These are phyloP conservation scores for Xylariaceae sp. DNA, from an alignment of 2,329 filamentous ascomycete genomes.

Conservation along the genomic window DNA sequence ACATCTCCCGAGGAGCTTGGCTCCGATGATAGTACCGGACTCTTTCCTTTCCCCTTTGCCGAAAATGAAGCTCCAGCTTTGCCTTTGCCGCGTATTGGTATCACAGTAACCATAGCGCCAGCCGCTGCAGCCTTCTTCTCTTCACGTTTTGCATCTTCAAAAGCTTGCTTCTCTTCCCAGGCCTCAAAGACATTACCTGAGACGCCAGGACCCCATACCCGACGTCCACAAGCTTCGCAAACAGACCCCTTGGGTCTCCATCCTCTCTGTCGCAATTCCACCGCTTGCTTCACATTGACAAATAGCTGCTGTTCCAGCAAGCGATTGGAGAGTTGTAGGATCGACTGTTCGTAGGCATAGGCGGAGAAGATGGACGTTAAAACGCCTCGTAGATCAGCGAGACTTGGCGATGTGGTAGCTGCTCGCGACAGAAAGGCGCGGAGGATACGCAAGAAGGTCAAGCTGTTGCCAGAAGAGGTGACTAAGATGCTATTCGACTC, in stretches of 20 bases:
- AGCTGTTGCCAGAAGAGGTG: constrained; percentile 44
- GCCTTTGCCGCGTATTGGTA: constrained; percentile 34
- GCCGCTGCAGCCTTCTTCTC: constrained; percentile 35
- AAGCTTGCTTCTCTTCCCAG: constrained; percentile 63
- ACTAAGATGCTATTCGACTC: constrained; percentile 32
- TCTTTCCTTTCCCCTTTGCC: constrained; percentile 51
- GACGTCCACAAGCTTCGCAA: constrained; percentile 77
- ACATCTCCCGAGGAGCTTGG: constrained; percentile 8
- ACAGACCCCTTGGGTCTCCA: constrained; percentile 84
- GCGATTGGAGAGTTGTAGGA: constrained; percentile 76
- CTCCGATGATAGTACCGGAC: constrained; percentile 33
- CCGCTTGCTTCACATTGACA: constrained; percentile 69
- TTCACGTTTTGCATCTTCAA: constrained; percentile 43
- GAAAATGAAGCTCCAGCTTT: constrained; percentile 19
- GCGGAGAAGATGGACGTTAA: constrained; percentile 88
- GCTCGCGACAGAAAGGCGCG: constrained; percentile 83
- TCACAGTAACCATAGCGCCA: neutral
- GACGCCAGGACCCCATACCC: constrained; percentile 85
- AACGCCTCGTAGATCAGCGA: constrained; percentile 80
- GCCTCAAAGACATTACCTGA: constrained; percentile 71
- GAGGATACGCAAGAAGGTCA: constrained; percentile 83
- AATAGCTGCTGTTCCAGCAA: constrained; percentile 88
- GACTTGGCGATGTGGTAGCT: constrained; percentile 72
- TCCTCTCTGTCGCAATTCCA: constrained; percentile 70
- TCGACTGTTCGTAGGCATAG: constrained; percentile 90